Evolutionary conservation across 768 basidiomycete species (phyloP).

Genomic region (Rhodotorula paludigena): DNA sequence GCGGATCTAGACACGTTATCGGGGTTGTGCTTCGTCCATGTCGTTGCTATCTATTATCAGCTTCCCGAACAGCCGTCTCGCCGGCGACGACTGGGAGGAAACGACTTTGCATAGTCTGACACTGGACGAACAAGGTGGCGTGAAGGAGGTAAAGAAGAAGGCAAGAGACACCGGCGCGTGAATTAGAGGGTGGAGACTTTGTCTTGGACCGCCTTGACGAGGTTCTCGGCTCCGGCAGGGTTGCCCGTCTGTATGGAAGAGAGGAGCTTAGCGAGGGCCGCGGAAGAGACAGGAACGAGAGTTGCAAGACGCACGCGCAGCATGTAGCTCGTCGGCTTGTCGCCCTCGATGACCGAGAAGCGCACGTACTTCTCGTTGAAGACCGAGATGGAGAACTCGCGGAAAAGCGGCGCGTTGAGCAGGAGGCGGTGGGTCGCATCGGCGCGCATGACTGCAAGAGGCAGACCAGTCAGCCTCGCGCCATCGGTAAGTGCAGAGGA

Average conservation of each 20-base stretch:
- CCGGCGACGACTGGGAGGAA: too few relatives aligned
- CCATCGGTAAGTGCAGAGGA: not conserved
- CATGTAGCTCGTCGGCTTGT: slow-evolving; percentile 39
- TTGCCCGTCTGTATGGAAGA: not conserved
- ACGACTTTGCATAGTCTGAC: not conserved
- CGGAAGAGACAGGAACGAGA: not conserved
- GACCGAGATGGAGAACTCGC: slow-evolving; percentile 36
- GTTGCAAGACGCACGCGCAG: slow-evolving; percentile 29
- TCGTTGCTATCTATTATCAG: too few relatives aligned
- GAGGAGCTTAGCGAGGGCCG: not conserved
- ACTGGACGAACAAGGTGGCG: too few relatives aligned
- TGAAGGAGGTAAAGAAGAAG: not conserved
- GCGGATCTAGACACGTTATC: slow-evolving; percentile 3
- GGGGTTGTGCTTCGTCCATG: too few relatives aligned
- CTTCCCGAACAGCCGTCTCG: too few relatives aligned
- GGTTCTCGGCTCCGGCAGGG: slow-evolving; percentile 8
- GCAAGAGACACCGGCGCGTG: too few relatives aligned
- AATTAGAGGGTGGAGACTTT: slow-evolving; percentile 23
- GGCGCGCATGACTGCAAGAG: slow-evolving; percentile 39
- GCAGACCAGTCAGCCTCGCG: not conserved
- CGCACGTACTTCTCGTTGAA: slow-evolving; percentile 39
- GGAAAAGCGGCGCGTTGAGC: slow-evolving; percentile 39
- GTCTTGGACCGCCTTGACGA: slow-evolving; percentile 28
- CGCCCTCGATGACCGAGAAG: slow-evolving; percentile 32
- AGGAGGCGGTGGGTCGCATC: slow-evolving; percentile 40